Evolutionary conservation across 495 filamentous ascomycete species (phyloP).

Genomic region (Cercophora newfieldiana): DNA sequence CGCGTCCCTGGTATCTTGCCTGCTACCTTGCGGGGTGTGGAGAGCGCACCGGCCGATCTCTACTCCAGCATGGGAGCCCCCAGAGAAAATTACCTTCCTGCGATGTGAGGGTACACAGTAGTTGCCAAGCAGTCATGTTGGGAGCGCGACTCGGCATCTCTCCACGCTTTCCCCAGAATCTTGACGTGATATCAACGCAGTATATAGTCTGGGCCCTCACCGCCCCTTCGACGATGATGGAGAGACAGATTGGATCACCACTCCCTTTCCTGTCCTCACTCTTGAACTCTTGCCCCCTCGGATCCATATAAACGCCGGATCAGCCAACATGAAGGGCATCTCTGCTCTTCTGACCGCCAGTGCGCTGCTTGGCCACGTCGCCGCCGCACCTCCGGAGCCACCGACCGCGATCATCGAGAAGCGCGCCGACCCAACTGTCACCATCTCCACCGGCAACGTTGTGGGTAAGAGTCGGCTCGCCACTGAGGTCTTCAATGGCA

Average conservation of each 20-base stretch:
- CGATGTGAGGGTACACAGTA: neutral
- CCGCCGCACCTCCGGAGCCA: conserved; percentile 35
- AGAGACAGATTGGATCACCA: neutral
- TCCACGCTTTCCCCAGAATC: neutral
- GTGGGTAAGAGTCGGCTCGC: conserved; percentile 39
- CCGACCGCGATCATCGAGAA: conserved; percentile 36
- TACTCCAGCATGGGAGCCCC: neutral
- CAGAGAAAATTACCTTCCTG: neutral
- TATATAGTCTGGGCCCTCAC: neutral
- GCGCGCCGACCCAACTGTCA: conserved; percentile 48
- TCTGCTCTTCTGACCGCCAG: conserved; percentile 20
- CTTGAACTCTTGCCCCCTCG: neutral
- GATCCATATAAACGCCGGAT: neutral
- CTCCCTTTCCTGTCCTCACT: neutral
- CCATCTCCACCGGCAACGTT: conserved; percentile 49
- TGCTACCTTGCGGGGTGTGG: neutral
- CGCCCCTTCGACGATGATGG: neutral
- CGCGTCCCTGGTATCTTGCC: neutral
- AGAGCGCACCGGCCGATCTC: neutral
- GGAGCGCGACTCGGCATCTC: neutral
- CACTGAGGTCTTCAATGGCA: conserved; percentile 49
- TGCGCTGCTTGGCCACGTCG: conserved; percentile 28
- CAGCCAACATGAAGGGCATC: conserved; percentile 34
- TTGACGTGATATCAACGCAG: neutral
- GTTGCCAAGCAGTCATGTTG: neutral